Evolutionary conservation across 2,329 filamentous ascomycete species (phyloP).

Genomic region (Knoxdaviesia capensis): DNA sequence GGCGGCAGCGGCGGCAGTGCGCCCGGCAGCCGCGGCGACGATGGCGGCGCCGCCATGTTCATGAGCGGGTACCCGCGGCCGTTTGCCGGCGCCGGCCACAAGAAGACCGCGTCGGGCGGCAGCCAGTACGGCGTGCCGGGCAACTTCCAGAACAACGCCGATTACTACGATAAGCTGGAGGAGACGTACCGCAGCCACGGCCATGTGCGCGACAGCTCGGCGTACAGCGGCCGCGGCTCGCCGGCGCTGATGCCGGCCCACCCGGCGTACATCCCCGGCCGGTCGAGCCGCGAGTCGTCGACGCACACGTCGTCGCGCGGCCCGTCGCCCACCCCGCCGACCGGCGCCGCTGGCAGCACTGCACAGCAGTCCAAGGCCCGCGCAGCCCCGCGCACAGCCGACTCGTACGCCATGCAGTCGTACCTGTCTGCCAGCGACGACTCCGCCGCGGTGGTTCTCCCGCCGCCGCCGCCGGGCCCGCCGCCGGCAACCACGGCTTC

Average conservation of each 20-base stretch:
- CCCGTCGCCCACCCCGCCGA: conserved; percentile 2
- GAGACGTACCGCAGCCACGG: conserved; percentile 4
- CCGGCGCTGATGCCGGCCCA: conserved; percentile 19
- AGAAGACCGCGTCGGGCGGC: conserved; percentile 9
- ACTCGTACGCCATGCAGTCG: conserved; percentile 15
- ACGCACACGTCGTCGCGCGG: conserved; percentile 6
- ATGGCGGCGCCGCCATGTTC: neutral
- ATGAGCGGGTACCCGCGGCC: conserved; percentile 3
- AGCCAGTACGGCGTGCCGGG: conserved; percentile 2
- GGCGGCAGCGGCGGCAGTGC: neutral
- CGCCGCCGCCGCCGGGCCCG: neutral
- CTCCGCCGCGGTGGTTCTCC: conserved; percentile 4
- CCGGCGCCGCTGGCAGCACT: conserved; percentile 1
- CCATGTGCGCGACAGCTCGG: neutral
- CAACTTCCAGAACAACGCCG: conserved; percentile 11
- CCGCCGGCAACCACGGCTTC: neutral
- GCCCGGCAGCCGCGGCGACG: neutral
- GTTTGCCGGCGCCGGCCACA: conserved; percentile 7
- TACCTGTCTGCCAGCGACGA: conserved; percentile 16
- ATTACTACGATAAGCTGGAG: conserved; percentile 20
- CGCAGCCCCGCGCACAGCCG: conserved; percentile 2
- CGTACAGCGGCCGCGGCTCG: neutral
- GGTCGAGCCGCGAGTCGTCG: conserved; percentile 10
- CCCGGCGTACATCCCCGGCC: conserved; percentile 24
- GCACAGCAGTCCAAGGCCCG: conserved; percentile 7